phyloP scores from a whole-genome alignment of 2,329 filamentous ascomycete species.

The Penicillium sp. region DNA sequence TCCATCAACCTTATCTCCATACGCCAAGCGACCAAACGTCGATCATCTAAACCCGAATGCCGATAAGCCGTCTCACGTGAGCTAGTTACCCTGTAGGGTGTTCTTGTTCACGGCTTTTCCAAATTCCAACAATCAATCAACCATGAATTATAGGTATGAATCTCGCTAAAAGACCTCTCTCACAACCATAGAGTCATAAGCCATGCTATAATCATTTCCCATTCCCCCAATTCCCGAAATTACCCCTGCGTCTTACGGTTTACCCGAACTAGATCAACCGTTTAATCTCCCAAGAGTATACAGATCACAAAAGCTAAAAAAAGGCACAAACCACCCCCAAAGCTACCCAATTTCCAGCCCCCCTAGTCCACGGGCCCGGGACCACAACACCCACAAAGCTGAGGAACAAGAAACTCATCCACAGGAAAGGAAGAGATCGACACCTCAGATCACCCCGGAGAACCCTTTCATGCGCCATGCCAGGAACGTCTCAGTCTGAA shows the following conservation, averaged over 20 bases:
- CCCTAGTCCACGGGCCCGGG: too few species aligned
- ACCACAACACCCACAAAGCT: too few species aligned
- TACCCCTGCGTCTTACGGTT: slow-evolving; percentile 3
- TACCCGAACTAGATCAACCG: not conserved
- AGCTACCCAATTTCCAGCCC: too few species aligned
- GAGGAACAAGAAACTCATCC: not conserved
- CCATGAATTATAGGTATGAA: too few species aligned
- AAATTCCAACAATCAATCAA: too few species aligned
- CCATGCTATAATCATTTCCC: too few species aligned
- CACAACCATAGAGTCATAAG: too few species aligned
- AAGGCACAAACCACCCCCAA: slow-evolving; percentile 20
- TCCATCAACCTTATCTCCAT: slow-evolving; percentile 23
- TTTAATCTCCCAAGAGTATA: slow-evolving; percentile 4
- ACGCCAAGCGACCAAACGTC: slow-evolving; percentile 10
- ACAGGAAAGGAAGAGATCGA: slow-evolving; percentile 20
- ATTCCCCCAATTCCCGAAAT: not conserved
- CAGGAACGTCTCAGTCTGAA: slow-evolving; percentile 15
- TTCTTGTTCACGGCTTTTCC: too few species aligned
- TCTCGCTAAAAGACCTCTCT: too few species aligned
- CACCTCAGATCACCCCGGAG: too few species aligned
- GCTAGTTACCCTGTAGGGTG: not conserved
- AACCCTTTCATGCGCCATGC: too few species aligned
- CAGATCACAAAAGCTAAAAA: slow-evolving; percentile 15
- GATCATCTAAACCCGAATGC: slow-evolving; percentile 8
- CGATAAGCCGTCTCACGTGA: not conserved